A percentile compares a stretch with the other conserved stretches of the same genome.
These are phyloP conservation scores for Ceratocystis albifundus DNA, from an alignment of 2,329 filamentous ascomycete species.

Conservation along the genomic window DNA sequence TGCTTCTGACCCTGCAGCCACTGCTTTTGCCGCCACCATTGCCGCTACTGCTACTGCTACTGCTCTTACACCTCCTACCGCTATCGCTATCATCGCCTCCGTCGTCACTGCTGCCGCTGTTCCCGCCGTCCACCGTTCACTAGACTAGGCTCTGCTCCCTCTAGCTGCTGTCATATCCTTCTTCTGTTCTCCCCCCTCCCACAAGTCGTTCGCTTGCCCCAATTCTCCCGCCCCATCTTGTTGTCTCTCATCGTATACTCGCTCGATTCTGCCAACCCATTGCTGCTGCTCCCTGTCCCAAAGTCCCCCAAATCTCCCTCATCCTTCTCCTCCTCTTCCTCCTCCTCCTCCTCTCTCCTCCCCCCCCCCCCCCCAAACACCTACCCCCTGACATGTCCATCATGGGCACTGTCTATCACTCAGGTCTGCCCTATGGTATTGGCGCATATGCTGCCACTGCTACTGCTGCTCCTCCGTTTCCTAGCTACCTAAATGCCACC, in stretches of 20 bases:
- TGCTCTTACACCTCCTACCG: neutral
- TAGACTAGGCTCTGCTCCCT: neutral
- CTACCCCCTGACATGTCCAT: constrained; percentile 4
- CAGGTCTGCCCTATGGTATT: constrained; percentile 9
- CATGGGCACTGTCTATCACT: constrained; percentile 17
- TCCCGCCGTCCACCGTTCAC: neutral
- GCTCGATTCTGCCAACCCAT: neutral
- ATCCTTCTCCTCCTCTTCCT: no score
- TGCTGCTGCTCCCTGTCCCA: neutral
- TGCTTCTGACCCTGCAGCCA: neutral
- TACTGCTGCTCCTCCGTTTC: constrained; percentile 8
- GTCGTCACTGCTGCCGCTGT: neutral
- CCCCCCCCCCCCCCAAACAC: no score
- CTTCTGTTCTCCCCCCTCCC: neutral
- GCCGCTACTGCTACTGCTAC: neutral
- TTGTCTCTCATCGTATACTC: neutral
- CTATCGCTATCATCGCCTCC: neutral
- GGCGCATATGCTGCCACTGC: constrained; percentile 4
- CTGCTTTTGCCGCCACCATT: neutral
- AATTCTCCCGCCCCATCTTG: no score
- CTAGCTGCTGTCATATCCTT: no score
- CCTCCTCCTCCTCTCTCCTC: no score
- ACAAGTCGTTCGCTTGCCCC: no score
- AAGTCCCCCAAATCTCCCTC: neutral
- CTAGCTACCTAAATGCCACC: constrained; percentile 5